These are phyloP conservation scores for Flaveria trinervia DNA, from an alignment of 129 eudicot species.

Conservation along the genomic window DNA sequence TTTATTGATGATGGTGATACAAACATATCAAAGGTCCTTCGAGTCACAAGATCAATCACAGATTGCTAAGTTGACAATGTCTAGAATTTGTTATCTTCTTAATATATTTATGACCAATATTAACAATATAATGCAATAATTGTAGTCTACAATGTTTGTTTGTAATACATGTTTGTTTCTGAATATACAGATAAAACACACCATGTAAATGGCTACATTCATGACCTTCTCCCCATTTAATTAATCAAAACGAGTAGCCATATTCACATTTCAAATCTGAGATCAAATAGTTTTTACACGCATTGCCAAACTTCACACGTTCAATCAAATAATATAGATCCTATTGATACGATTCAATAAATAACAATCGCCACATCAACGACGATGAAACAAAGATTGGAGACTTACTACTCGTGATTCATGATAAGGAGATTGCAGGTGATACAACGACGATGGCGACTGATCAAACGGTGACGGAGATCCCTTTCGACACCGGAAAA, in stretches of 20 bases:
- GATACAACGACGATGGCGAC: neutral
- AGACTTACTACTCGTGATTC: slow-evolving; percentile 37
- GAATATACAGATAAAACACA: no score
- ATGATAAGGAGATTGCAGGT: slow-evolving; percentile 24
- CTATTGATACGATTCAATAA: slow-evolving; percentile 3
- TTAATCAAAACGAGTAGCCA: neutral
- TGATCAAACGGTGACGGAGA: no score
- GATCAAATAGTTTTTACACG: neutral
- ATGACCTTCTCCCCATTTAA: neutral
- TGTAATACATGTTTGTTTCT: neutral
- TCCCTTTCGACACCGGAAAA: slow-evolving; percentile 4
- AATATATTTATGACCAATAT: no score
- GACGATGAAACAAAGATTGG: slow-evolving; percentile 9
- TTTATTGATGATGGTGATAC: neutral
- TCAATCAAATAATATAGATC: slow-evolving; percentile 12
- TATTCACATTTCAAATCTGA: neutral
- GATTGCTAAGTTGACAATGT: no score
- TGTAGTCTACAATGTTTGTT: neutral
- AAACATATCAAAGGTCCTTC: neutral
- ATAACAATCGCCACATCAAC: slow-evolving; percentile 7
- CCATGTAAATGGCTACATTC: neutral
- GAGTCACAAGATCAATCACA: neutral
- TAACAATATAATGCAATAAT: neutral
- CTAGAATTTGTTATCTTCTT: no score
- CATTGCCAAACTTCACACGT: no score